Evolutionary conservation across 108 stramenopile species (phyloP), one percentile per base, ranked within the genome.

Genomic region (Schizochytrium sp.): DNA sequence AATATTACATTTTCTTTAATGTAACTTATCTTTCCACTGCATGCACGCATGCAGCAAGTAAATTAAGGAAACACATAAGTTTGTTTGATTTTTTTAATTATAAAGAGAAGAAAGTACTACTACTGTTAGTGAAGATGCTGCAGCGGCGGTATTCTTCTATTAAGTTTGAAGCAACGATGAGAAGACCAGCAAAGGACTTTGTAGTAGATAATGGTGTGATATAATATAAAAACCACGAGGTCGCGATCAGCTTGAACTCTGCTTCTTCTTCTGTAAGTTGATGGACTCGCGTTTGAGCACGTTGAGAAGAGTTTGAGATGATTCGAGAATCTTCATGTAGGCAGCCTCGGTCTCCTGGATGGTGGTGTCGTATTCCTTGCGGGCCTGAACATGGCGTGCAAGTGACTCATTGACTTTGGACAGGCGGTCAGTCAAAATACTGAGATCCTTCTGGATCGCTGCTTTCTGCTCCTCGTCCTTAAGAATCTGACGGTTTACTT

Each of bases 261-360:
- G 90, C 72, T 97, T 97, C 92, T 97, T 97, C 61, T 97, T 97
- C 57, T 56, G 64, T 40, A 94, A 59, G 89, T 89, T 91, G 58
- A 72, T 55, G 15, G 93, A 94, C 88, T 96, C 96, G 38, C 96
- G 91, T 89, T 94, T 94, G 72, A 96, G 94, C 3, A 96, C 96
- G 76, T 96, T 94, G 45, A 96, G 92, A 42, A 96, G 89, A 0
- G 95, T 96, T 69, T 95, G 94, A 46, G 94, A 95, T n/a, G 91
- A 92, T 90, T 96, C 96, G 53, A 96, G 89, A 46, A 96, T 96
- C 93, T 96, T 96, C 94, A 95, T 95, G 89, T 96, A 95, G 3
- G 95, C 95, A 10, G 94, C 94, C 91, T 95, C 95, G 38, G 95
- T 95, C 91, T 95, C 95, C 91, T 94, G 94, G 59, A 95, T 94